A percentile compares a stretch with the other conserved stretches of the same genome.
phyloP scores from a whole-genome alignment of 2,329 filamentous ascomycete species.

The Beauveria australis region DNA sequence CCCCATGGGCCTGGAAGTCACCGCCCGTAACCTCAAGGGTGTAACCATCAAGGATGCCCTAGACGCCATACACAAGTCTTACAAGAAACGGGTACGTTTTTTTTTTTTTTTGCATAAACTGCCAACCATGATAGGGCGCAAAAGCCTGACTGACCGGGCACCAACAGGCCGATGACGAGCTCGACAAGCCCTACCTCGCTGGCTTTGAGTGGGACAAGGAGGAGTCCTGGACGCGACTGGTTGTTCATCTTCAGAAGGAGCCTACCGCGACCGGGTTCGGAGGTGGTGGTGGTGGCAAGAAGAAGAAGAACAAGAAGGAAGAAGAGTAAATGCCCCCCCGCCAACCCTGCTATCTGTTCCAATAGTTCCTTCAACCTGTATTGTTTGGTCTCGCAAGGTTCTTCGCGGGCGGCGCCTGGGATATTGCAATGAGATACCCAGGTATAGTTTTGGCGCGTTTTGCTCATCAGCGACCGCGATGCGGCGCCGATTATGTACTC shows the following conservation, averaged over 20 bases:
- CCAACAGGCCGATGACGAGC: slow-evolving; percentile 75
- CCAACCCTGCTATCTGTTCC: slow-evolving; percentile 29
- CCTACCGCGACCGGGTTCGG: slow-evolving; percentile 42
- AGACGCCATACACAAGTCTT: slow-evolving; percentile 91
- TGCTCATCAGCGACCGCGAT: slow-evolving; percentile 19
- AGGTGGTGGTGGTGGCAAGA: slow-evolving; percentile 32
- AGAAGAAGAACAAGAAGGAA: slow-evolving; percentile 61
- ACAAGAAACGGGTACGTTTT: slow-evolving; percentile 80
- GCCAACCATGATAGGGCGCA: no score
- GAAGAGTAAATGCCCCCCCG: slow-evolving; percentile 21
- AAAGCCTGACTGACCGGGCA: not conserved
- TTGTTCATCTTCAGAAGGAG: slow-evolving; percentile 77
- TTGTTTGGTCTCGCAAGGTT: slow-evolving; percentile 32
- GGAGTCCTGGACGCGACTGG: slow-evolving; percentile 78
- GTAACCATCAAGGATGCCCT: slow-evolving; percentile 96
- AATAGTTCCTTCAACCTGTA: slow-evolving; percentile 30
- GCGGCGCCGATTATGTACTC: slow-evolving; percentile 21
- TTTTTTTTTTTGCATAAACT: not conserved
- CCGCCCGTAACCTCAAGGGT: slow-evolving; percentile 83
- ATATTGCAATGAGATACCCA: slow-evolving; percentile 35
- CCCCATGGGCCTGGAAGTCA: slow-evolving; percentile 78
- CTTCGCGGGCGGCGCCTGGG: slow-evolving; percentile 33
- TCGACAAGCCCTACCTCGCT: slow-evolving; percentile 77
- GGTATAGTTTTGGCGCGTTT: slow-evolving; percentile 23
- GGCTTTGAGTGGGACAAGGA: slow-evolving; percentile 97